Base-by-base conservation (phyloP, 768 basidiomycete genomes). In the Suillus ampliporus region DNA sequence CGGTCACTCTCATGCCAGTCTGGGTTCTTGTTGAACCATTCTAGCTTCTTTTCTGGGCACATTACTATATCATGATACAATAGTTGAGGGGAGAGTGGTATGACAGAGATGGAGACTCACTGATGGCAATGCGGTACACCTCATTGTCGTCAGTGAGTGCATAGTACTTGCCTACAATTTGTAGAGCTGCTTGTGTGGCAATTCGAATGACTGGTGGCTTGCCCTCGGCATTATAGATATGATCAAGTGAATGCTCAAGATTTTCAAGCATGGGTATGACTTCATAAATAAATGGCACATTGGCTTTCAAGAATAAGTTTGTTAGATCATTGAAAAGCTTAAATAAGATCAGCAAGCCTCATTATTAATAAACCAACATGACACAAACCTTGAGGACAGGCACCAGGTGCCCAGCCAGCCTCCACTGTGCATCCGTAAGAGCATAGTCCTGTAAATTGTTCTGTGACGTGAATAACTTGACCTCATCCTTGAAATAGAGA, bases 281-380 rank as follows among this genome's bases (percentile, higher is more conserved):
- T 41, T 69, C 64, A 53, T 61, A 59, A 1, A 68, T 51, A 2
- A 69, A 52, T 17, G 68, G 68, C 2, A 67, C 61, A 4, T 65
- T 31, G 13, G 64, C 64, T 38, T 65, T 60, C 14, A 70, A 74
- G 53, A 76, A 76, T n/a, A 73, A 44, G 9, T 67, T 61, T 11
- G 70, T 74, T 10, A 65, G 51, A 8, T 67, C 58, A 38, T 71
- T 44, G 47, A 75, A 72, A 34, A 74, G 63, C 74, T 37, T 75
- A 53, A 23, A 34, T 35, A 35, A 35, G 34, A 35, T 35, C 34
- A 35, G 34, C 34, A 7, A 35, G 34, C 34, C 34, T 5, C 10
- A 4, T 3, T 7, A 5, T 38, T 38, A 37, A 31, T 26, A 56
- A 31, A 56, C 31, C 13, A 60, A 31, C 21, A 14, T 41, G 37